These are phyloP conservation scores for Saprolegnia diclina DNA, from an alignment of 352 stramenopile genomes.

Conservation along the genomic window DNA sequence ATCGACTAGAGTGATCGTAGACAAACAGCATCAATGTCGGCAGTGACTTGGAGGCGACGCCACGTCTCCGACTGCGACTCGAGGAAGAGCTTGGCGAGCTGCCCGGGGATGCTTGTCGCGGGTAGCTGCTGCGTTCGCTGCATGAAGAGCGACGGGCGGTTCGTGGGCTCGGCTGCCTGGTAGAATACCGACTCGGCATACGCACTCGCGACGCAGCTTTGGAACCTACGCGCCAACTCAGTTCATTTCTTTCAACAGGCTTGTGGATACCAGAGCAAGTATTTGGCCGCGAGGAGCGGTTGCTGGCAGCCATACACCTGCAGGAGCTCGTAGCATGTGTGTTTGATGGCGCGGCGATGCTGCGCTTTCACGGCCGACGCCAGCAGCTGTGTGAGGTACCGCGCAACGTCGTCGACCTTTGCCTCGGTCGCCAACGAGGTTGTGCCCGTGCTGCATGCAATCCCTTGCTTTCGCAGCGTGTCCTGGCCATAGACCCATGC, in stretches of 20 bases:
- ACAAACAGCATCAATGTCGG: conserved; percentile 35
- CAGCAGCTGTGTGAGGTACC: conserved; percentile 35
- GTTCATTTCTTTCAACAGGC: neutral
- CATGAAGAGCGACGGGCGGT: conserved; percentile 47
- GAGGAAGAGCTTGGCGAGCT: conserved; percentile 62
- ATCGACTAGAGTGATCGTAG: neutral
- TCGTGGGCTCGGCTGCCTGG: conserved; percentile 22
- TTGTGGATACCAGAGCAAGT: conserved; percentile 47
- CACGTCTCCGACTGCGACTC: conserved; percentile 58
- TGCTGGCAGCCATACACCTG: conserved; percentile 47
- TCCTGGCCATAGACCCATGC: conserved; percentile 10
- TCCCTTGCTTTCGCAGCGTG: conserved; percentile 20
- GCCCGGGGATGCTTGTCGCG: conserved; percentile 52
- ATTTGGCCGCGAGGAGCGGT: conserved; percentile 44
- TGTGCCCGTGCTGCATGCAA: neutral
- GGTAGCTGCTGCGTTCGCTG: conserved; percentile 34
- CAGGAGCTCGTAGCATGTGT: conserved; percentile 52
- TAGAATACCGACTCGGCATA: conserved; percentile 4
- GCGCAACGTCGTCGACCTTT: conserved; percentile 30
- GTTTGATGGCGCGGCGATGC: conserved; percentile 32
- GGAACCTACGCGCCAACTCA: conserved; percentile 16
- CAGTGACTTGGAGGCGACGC: conserved; percentile 48
- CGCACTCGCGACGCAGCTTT: conserved; percentile 17
- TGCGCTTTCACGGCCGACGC: conserved; percentile 48
- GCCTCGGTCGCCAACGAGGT: conserved; percentile 21